Evolutionary conservation across 2,329 filamentous ascomycete species (phyloP).

Genomic region (Blastomyces percursus): DNA sequence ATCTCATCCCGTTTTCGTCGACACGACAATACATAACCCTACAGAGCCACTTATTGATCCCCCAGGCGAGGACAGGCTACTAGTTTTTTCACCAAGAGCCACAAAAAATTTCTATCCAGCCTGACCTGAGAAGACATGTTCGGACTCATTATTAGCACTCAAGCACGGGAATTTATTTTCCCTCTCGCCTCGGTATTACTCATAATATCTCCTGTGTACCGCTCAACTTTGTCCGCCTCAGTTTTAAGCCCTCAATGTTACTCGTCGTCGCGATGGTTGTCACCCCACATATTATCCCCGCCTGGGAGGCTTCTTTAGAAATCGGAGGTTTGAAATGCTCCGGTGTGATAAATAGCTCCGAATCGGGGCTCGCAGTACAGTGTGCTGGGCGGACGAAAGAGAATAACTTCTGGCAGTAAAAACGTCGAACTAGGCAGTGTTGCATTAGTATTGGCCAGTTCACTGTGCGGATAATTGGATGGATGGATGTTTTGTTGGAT

Average conservation of each 20-base stretch:
- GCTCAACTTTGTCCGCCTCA: neutral
- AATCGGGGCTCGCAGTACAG: neutral
- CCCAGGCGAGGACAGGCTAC: neutral
- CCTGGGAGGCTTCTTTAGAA: neutral
- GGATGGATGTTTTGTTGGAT: neutral
- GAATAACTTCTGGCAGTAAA: neutral
- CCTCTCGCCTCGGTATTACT: neutral
- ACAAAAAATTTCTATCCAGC: neutral
- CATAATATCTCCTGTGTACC: neutral
- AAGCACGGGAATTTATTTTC: neutral
- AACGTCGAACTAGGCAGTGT: neutral
- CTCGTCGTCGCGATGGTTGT: neutral
- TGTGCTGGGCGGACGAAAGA: neutral
- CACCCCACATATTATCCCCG: neutral
- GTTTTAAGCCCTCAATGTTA: neutral
- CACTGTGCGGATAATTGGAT: neutral
- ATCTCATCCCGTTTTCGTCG: neutral
- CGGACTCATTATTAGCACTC: neutral
- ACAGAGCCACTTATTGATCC: neutral
- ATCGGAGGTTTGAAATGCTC: neutral
- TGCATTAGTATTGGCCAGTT: neutral
- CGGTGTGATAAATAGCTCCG: neutral
- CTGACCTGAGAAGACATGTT: neutral
- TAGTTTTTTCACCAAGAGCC: neutral
- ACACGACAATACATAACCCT: neutral